Evolutionary conservation across 2,329 filamentous ascomycete species (phyloP), one percentile per base, ranked within the genome.

Genomic region (Sclerotinia subarctica): DNA sequence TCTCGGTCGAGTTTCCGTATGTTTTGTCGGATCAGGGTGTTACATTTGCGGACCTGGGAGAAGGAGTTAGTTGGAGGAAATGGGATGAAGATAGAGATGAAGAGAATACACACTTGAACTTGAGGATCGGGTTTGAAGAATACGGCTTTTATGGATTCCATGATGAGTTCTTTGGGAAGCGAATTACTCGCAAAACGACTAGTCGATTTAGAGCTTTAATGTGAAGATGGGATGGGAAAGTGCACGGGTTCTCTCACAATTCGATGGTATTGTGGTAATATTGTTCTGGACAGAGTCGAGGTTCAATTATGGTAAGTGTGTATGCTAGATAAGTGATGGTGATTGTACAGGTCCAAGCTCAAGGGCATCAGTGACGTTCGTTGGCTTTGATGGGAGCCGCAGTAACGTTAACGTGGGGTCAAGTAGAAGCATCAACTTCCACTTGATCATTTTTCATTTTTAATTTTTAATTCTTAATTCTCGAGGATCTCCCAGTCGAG

Each of bases 1-100:
- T 98, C 94, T 77, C 95, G 94, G 79, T 99, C 95, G 75, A 99
- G 87, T 78, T 96, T 94, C 77, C 95, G 93, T 71, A 93, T 90
- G 80, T 98, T 97, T 78, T 88, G 83, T 70, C 94, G 92, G 75
- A 99, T 90, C 70, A 98, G 87, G 70, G 88, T 83, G 80, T 97
- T 97, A 81, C 94, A 98, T 89, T 97, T 98, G 72, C 94, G 90
- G 81, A 95, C 90, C 94, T 99, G 75, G 66, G 51, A 21, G 26
- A 51, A 62, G 42, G 51, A 64, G 17, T 47, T 66, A 46, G 66
- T 65, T 42, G n/a, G 64, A 19, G 29, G 21, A 10, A 47, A 47
- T 57, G 54, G 68, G 59, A 52, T 8, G 42, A 15, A 19, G 13
- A n/a, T 46, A 68, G 63, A 47, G 42, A 64, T 44, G 67, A 26